phyloP scores from a whole-genome alignment of 768 basidiomycete species.

The Kwoniella bestiolae region DNA sequence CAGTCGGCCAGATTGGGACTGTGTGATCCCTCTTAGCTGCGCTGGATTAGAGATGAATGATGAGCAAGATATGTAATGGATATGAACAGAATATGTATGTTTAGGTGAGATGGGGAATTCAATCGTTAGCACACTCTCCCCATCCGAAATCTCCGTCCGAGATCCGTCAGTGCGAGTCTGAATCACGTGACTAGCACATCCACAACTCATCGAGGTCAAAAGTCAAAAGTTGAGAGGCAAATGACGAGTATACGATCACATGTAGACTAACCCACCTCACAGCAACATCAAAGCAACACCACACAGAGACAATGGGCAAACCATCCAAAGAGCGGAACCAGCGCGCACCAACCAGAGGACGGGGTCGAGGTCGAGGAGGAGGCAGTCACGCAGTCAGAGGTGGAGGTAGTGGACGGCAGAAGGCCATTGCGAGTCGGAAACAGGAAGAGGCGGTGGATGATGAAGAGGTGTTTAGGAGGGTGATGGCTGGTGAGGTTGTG shows the following conservation, averaged over 20 bases:
- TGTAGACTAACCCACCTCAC: too few relatives aligned
- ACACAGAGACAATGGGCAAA: slow-evolving; percentile 44
- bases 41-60: too few relatives aligned
- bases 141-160: too few relatives aligned
- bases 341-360: slow-evolving; percentile 22
- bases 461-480: slow-evolving; percentile 21
- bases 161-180: neutral
- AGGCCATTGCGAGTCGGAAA: slow-evolving; percentile 14
- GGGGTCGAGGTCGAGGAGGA: slow-evolving; percentile 35
- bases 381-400: slow-evolving; percentile 19
- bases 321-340: slow-evolving; percentile 46
- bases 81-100: too few relatives aligned
- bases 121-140: too few relatives aligned
- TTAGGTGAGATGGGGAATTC: neutral
- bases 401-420: slow-evolving; percentile 30
- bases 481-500: slow-evolving; percentile 24
- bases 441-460: slow-evolving; percentile 13
- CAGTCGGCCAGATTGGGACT: too few relatives aligned
- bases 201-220: neutral
- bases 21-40: too few relatives aligned
- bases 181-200: neutral
- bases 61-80: too few relatives aligned
- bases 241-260: too few relatives aligned
- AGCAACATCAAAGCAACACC: neutral
- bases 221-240: neutral